Percentiles rank a stretch among this genome's conserved stretches.
Conservation (phyloP, 805 yeast genomes). For the Ogataea paraovalis region DNA sequence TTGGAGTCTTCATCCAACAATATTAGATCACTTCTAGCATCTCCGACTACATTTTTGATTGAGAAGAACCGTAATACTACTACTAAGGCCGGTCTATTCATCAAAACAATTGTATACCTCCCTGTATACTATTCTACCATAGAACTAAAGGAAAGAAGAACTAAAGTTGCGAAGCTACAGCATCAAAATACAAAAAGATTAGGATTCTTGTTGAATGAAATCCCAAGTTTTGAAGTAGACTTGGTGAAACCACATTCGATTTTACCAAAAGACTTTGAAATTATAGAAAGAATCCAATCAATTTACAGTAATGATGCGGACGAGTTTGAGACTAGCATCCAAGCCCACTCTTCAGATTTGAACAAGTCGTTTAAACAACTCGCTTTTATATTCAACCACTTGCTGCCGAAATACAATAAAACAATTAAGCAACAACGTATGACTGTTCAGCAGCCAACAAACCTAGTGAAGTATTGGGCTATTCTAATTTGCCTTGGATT, state of each 20-base stretch:
- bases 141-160: slow-evolving; percentile 26
- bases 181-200: slow-evolving; percentile 31
- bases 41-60: slow-evolving; percentile 27
- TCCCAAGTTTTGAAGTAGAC: slow-evolving; percentile 26
- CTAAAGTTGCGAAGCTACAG: slow-evolving; percentile 19
- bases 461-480: slow-evolving; percentile 56
- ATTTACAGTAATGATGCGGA: slow-evolving; percentile 1
- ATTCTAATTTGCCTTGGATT: slow-evolving; percentile 35
- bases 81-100: slow-evolving; percentile 17
- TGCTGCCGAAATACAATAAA: slow-evolving; percentile 5
- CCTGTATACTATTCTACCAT: slow-evolving; percentile 34
- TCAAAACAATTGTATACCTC: slow-evolving; percentile 31
- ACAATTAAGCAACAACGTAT: slow-evolving; percentile 1
- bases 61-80: slow-evolving; percentile 16
- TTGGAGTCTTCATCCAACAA: slow-evolving; percentile 12
- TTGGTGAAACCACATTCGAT: slow-evolving; percentile 1
- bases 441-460: slow-evolving; percentile 36
- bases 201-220: slow-evolving; percentile 33
- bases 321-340: neutral
- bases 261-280: neutral
- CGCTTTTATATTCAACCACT: slow-evolving; percentile 3
- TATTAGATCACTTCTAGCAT: slow-evolving; percentile 11
- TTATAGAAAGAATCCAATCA: slow-evolving; percentile 5
- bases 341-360: slow-evolving; percentile 4
- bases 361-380: slow-evolving; percentile 10